phyloP scores from a whole-genome alignment of 257 asterid genomes.

The Gentiana straminea region DNA sequence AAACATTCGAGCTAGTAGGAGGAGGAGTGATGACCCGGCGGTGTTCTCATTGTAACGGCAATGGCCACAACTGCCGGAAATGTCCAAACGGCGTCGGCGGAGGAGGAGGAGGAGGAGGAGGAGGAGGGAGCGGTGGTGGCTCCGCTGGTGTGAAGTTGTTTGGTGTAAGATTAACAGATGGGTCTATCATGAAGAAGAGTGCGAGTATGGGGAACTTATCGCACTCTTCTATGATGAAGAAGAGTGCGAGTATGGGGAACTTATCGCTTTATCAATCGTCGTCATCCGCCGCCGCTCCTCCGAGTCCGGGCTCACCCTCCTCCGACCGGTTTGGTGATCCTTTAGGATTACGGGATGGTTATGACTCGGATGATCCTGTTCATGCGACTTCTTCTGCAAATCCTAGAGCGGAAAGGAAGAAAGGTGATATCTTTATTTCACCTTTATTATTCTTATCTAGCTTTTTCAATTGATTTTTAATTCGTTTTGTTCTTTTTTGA shows the following conservation, averaged over 20 bases:
- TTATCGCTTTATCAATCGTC: slow-evolving; percentile 29
- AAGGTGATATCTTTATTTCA: slow-evolving; percentile 11
- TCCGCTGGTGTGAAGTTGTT: slow-evolving; percentile 38
- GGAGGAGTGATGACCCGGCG: slow-evolving; percentile 42
- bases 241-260: slow-evolving; percentile 56
- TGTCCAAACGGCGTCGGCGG: slow-evolving; percentile 29
- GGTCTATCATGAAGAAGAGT: slow-evolving; percentile 35
- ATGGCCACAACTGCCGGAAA: slow-evolving; percentile 44
- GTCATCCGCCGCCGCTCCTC: slow-evolving; percentile 30
- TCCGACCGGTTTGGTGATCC: slow-evolving; percentile 21
- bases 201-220: slow-evolving; percentile 56
- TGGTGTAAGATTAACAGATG: slow-evolving; percentile 63
- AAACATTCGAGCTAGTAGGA: too few species aligned
- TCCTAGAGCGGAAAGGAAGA: slow-evolving; percentile 37
- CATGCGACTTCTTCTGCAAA: slow-evolving; percentile 28
- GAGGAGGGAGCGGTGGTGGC: slow-evolving; percentile 13
- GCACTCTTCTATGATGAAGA: slow-evolving; percentile 28
- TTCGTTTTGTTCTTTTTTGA: not conserved
- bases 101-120: slow-evolving; percentile 7
- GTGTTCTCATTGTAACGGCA: slow-evolving; percentile 56
- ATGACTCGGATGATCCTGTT: slow-evolving; percentile 55
- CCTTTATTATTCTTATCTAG: too few species aligned
- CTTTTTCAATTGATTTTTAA: not conserved
- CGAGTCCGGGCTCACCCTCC: slow-evolving; percentile 27
- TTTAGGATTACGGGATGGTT: slow-evolving; percentile 34